Conservation (phyloP, 2,329 filamentous ascomycete species). For the Thielaviopsis euricoi region DNA sequence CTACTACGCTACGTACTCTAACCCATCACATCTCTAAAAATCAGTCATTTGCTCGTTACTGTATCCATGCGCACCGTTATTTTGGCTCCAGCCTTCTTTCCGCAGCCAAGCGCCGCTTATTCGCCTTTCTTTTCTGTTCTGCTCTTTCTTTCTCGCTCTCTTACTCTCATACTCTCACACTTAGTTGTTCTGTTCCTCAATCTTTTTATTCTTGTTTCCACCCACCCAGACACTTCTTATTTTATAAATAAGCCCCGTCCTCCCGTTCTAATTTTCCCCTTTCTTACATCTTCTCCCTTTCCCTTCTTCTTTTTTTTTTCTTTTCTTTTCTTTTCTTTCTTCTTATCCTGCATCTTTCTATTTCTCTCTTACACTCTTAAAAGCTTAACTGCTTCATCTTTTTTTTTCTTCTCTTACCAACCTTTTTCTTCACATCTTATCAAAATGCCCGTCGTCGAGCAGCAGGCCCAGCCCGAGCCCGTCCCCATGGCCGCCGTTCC, state of each 20-base stretch:
- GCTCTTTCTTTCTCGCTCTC: neutral
- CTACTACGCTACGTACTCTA: no score
- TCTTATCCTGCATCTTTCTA: neutral
- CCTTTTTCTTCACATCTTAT: neutral
- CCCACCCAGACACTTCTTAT: no score
- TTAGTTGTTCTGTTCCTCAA: no score
- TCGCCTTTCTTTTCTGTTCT: neutral
- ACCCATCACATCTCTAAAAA: no score
- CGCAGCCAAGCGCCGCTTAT: neutral
- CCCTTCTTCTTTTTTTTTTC: neutral
- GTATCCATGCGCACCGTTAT: no score
- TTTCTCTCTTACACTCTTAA: neutral
- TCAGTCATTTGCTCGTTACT: no score
- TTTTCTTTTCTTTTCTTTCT: neutral
- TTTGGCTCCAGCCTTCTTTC: no score
- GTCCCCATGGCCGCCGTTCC: neutral
- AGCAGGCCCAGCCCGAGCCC: constrained; percentile 4
- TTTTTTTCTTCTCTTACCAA: neutral
- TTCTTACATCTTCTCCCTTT: neutral
- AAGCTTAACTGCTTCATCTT: neutral
- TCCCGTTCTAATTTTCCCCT: neutral
- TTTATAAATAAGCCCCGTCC: neutral
- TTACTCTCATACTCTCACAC: no score
- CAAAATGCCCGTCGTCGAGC: constrained; percentile 4
- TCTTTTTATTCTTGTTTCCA: neutral